Evolutionary conservation across 2,329 filamentous ascomycete genomes (phyloP).

Genomic region (Colletotrichum coccodes): DNA sequence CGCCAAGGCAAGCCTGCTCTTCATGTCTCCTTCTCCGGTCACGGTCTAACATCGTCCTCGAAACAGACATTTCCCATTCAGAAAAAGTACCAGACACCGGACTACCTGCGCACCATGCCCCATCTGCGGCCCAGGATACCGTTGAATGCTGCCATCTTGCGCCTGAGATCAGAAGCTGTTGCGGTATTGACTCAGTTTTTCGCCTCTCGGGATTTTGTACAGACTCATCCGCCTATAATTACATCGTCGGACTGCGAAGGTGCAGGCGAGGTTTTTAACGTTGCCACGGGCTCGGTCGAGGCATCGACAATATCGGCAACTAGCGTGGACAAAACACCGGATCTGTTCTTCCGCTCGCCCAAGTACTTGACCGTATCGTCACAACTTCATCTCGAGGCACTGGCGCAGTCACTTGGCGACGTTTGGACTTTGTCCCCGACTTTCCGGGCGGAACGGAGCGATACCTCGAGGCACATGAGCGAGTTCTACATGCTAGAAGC

Average conservation of each 20-base stretch:
- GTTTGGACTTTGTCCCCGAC: conserved; percentile 96
- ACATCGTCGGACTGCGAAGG: conserved; percentile 98
- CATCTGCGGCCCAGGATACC: conserved; percentile 87
- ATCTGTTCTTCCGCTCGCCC: conserved; percentile 82
- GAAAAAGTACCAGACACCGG: conserved; percentile 92
- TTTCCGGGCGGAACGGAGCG: conserved; percentile 92
- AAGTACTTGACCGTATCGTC: conserved; percentile 97
- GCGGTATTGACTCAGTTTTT: conserved; percentile 82
- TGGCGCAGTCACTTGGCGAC: conserved; percentile 86
- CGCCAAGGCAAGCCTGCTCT: conserved; percentile 70
- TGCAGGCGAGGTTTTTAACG: conserved; percentile 89
- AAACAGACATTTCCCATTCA: conserved; percentile 88
- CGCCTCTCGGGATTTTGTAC: conserved; percentile 73
- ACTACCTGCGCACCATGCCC: conserved; percentile 88
- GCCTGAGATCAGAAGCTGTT: conserved; percentile 84
- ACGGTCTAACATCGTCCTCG: background rate
- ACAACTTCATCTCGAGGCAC: conserved; percentile 92
- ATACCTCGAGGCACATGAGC: conserved; percentile 92
- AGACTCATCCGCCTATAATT: conserved; percentile 92
- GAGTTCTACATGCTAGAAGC: conserved; percentile 99
- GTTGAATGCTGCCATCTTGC: conserved; percentile 81
- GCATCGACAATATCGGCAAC: conserved; percentile 39
- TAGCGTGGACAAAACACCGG: conserved; percentile 48
- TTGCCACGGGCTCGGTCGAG: conserved; percentile 57
- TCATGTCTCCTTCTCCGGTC: conserved; percentile 22